Percentiles rank a stretch among this genome's conserved stretches.
Conservation (phyloP, 768 basidiomycete genomes). For the Boletellus sp. region DNA sequence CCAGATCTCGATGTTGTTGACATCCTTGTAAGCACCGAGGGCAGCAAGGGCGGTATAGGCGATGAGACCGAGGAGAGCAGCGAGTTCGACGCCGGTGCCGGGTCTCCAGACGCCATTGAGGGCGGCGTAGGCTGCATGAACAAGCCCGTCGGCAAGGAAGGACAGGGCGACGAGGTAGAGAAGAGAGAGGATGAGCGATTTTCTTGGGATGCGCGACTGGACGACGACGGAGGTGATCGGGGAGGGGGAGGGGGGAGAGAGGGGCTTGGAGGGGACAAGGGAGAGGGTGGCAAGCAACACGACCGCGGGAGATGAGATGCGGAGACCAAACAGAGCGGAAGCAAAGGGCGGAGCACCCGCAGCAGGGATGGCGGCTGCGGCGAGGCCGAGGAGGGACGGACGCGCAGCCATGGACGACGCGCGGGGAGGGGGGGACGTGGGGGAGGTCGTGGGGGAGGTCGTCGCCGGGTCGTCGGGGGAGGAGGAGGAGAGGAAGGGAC, state of each 20-base stretch:
- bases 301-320: slow-evolving; percentile 65
- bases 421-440: slow-evolving; percentile 3
- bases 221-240: slow-evolving; percentile 79
- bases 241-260: slow-evolving; percentile 42
- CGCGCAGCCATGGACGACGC: slow-evolving; percentile 23
- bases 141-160: slow-evolving; percentile 74
- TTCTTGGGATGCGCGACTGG: slow-evolving; percentile 67
- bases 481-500: slow-evolving; percentile 19
- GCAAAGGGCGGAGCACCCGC: slow-evolving; percentile 21
- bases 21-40: slow-evolving; percentile 76
- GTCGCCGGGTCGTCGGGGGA: slow-evolving; percentile 22
- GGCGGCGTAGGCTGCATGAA: slow-evolving; percentile 63
- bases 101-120: slow-evolving; percentile 63
- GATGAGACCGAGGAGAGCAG: slow-evolving; percentile 61
- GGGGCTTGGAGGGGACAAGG: slow-evolving; percentile 48
- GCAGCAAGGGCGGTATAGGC: slow-evolving; percentile 72
- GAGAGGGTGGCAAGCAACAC: slow-evolving; percentile 61
- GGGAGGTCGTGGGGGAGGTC: slow-evolving; percentile 4
- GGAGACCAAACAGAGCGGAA: slow-evolving; percentile 50
- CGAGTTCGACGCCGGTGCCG: slow-evolving; percentile 62
- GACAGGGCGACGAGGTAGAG: slow-evolving; percentile 68
- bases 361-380: slow-evolving; percentile 22
- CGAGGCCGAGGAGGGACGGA: slow-evolving; percentile 20
- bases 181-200: slow-evolving; percentile 66
- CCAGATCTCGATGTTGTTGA: slow-evolving; percentile 69